phyloP scores from a whole-genome alignment of 306 rosid species.

The Prunus mume region DNA sequence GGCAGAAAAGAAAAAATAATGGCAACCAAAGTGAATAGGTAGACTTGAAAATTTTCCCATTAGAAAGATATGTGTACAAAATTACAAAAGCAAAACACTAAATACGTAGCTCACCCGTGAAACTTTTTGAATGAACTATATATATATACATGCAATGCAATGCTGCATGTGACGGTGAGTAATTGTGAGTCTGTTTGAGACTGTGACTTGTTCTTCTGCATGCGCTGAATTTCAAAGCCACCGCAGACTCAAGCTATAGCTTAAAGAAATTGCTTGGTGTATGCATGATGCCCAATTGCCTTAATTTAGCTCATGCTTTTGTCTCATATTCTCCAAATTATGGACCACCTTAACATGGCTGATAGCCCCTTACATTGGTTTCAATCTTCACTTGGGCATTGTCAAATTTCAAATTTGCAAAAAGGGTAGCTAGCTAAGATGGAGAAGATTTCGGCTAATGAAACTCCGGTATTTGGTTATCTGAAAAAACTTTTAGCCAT shows the following conservation, averaged over 20 bases:
- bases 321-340: not conserved
- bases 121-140: not conserved
- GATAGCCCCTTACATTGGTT: not conserved
- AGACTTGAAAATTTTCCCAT: not conserved
- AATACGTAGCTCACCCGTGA: not conserved
- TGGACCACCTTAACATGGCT: constrained; percentile 1
- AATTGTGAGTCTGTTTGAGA: not conserved
- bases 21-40: not conserved
- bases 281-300: not conserved
- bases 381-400: not conserved
- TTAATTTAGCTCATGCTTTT: not conserved
- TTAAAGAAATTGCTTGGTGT: not conserved
- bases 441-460: too few species aligned
- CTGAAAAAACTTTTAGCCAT: not conserved
- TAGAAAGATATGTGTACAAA: not conserved
- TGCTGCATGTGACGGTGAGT: not conserved
- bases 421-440: not conserved
- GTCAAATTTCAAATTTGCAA: not conserved
- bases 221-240: not conserved
- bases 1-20: not conserved
- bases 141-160: not conserved
- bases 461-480: not conserved
- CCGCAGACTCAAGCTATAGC: not conserved
- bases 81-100: not conserved
- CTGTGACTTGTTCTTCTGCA: not conserved